Conservation (phyloP, 2,329 filamentous ascomycete species). For the Eutypa lata region DNA sequence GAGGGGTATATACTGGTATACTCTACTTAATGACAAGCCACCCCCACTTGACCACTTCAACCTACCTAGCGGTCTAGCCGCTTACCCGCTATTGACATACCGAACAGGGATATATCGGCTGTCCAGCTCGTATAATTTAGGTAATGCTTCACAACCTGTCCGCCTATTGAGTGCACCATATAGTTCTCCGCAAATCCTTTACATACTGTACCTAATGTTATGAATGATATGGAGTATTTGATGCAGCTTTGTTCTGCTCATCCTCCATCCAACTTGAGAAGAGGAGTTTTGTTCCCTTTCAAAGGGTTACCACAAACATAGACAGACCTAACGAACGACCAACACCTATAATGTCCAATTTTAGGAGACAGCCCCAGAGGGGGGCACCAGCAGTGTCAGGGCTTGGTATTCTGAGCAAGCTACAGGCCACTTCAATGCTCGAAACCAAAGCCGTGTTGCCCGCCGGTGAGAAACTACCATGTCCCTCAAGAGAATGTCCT, state of each 20-base stretch:
- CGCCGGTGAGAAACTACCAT: constrained; percentile 59
- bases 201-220: too few relatives aligned
- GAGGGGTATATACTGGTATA: background rate
- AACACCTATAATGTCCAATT: constrained; percentile 24
- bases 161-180: too few relatives aligned
- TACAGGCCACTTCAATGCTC: constrained; percentile 78
- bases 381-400: constrained; percentile 38
- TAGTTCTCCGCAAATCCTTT: too few relatives aligned
- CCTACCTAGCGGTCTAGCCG: background rate
- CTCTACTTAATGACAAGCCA: background rate
- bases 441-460: constrained; percentile 76
- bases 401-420: constrained; percentile 62
- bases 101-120: background rate
- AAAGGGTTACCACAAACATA: too few relatives aligned
- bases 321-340: too few relatives aligned
- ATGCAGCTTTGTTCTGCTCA: background rate
- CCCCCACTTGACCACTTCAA: background rate
- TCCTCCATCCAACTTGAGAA: background rate
- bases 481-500: background rate
- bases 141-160: background rate
- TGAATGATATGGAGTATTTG: background rate
- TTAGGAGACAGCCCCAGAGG: constrained; percentile 35
- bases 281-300: too few relatives aligned
- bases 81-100: background rate
- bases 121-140: background rate